These are phyloP conservation scores for Tulasnella sp. DNA, from an alignment of 768 basidiomycete genomes.

Conservation along the genomic window DNA sequence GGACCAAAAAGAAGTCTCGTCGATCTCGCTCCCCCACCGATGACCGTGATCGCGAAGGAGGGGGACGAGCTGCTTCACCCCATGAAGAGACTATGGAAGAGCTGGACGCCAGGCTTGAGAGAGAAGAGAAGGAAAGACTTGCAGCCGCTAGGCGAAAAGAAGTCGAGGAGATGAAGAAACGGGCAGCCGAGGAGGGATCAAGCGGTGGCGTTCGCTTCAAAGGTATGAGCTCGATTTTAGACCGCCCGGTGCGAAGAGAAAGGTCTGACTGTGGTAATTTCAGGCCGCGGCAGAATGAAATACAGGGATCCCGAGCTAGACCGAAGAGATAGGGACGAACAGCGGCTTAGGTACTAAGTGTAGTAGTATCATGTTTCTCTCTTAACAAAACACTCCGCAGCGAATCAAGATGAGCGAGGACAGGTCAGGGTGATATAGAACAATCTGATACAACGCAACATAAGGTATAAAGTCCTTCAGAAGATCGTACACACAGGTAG, in stretches of 20 bases:
- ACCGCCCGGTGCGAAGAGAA: no score
- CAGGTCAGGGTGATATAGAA: conserved; percentile 4
- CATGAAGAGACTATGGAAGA: conserved; percentile 68
- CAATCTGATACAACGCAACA: conserved; percentile 15
- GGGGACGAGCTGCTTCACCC: conserved; percentile 33
- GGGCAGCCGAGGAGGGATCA: conserved; percentile 43
- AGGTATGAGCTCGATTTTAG: conserved; percentile 47
- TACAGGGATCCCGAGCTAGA: conserved; percentile 40
- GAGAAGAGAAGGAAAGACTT: conserved; percentile 65
- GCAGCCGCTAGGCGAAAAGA: conserved; percentile 48
- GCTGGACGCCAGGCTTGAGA: conserved; percentile 68
- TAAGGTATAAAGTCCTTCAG: conserved; percentile 21
- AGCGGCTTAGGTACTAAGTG: not conserved
- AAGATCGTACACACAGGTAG: conserved; percentile 10
- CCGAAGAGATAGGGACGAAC: not conserved
- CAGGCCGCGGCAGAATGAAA: conserved; percentile 42
- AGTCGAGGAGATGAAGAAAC: conserved; percentile 49
- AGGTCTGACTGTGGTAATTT: not conserved
- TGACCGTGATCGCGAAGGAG: conserved; percentile 32
- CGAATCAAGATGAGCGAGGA: not conserved
- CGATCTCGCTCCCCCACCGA: conserved; percentile 24
- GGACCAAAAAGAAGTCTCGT: conserved; percentile 31
- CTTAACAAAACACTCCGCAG: not conserved
- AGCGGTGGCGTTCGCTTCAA: conserved; percentile 64
- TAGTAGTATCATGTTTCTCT: not conserved